Evolutionary conservation across 805 yeast species (phyloP), one percentile per base, ranked within the genome.

Genomic region (Zygoascus tannicola): DNA sequence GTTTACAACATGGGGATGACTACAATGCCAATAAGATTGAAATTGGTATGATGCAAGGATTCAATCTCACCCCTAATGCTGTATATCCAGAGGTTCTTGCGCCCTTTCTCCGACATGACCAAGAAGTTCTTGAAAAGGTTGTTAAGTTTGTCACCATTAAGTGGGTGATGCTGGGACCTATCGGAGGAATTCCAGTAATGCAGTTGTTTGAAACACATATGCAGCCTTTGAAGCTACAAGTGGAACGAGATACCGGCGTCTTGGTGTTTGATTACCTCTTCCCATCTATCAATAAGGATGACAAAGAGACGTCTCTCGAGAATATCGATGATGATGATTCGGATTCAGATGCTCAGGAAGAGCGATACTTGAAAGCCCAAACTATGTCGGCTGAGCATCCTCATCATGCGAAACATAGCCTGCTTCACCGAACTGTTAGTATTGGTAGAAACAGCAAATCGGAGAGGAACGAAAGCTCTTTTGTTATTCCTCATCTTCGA

Each of bases 111-210:
- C 41, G 48, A 32, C 34, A 40, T 30, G 35, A 26, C 4, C 22
- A 40, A n/a, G 53, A 51, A 15, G 41, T 22, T 8, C n/a, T 32
- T 16, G 26, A 18, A 5, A 18, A 22, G 14, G 51, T 43, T 16
- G 53, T 55, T n/a, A 55, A 57, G 36, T 60, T 75, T 48, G 58
- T 80, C 5, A 60, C 63, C 4, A 60, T 79, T 2, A 57, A 64
- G 8, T 88, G 97, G 97, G 73, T 76, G n/a, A 75, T 83, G 79
- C 74, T 81, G 42, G 76, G 75, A 44, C 86, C 94, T 0, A 81
- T 90, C 44, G 97, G 96, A 26, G 97, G 97, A 8, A 86, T 88
- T 41, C 74, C 83, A n/a, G 79, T 88, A 20, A 69, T 88, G 64
- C 78, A 77, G 47, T 66, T 72, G 41, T 79, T 85, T 20, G 75